Base-by-base conservation (phyloP, 768 basidiomycete genomes). In the Tubosaeta sp. region DNA sequence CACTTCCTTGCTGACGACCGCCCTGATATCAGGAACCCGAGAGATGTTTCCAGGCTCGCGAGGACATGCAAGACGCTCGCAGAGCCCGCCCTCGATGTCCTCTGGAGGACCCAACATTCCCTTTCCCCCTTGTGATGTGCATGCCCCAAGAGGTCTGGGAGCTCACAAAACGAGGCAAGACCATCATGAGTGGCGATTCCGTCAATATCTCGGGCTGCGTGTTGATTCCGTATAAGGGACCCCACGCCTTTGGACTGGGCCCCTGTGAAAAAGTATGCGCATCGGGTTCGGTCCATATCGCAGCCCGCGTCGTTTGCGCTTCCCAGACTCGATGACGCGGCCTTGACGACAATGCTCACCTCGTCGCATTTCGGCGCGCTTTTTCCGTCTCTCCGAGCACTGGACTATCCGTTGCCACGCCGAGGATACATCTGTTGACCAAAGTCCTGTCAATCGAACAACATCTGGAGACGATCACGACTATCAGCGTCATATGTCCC, bases 51-150 rank as follows among this genome's bases (percentile, higher is more conserved):
- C 4, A 61, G 47, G 38, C 59, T 68, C 6, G 65, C 68, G 6
- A 57, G 51, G 51, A 68, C 68, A 4, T 68, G 68, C 44, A 69
- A 60, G 25, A 34, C 51, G 22, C 58, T 68, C 42, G 53, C 57
- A 41, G 68, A 65, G 17, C 63, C 59, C 4, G 60, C 66, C n/a
- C 57, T 68, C 22, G 68, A 68, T 41, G 52, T 66, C 29, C 67
- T 68, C 33, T 68, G 67, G 67, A 46, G 17, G 41, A 66, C 59
- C 2, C 67, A 69, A 42, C 62, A 64, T 48, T 65, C 67, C 6
- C 54, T 68, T 8, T 54, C 55, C 67, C n/a, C n/a, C n/a, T n/a
- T n/a, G n/a, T n/a, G n/a, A n/a, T n/a, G n/a, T n/a, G n/a, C n/a
- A n/a, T n/a, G 6, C 63, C 67, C 11, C 9, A 48, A 16, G 54